phyloP scores from a whole-genome alignment of 441 rosid species.

The Populus hybrid region DNA sequence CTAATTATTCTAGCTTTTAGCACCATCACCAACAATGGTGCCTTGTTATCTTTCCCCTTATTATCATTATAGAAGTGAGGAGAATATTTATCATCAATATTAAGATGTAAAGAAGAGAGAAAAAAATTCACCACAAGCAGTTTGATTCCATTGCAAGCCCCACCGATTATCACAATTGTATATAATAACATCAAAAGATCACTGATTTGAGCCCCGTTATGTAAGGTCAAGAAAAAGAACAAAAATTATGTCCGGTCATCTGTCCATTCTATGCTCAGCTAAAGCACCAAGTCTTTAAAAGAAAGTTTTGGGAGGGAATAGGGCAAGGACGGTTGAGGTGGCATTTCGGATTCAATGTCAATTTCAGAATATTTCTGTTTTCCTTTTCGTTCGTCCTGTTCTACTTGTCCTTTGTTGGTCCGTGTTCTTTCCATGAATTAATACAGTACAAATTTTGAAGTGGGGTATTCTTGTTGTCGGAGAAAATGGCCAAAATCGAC shows the following conservation, averaged over 20 bases:
- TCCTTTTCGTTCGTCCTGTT: no score
- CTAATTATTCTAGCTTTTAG: conserved; percentile 47
- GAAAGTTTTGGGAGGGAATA: not conserved
- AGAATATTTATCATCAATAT: not conserved
- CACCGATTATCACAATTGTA: not conserved
- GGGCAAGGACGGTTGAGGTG: not conserved
- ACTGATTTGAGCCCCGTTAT: no score
- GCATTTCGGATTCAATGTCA: not conserved
- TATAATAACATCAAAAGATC: not conserved
- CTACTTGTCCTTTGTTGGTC: not conserved
- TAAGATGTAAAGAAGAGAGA: not conserved
- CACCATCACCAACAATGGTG: conserved; percentile 30
- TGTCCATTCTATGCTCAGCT: not conserved
- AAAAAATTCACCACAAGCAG: not conserved
- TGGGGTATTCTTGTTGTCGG: conserved; percentile 4
- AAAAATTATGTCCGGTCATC: not conserved
- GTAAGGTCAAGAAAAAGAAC: not conserved
- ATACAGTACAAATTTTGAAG: not conserved
- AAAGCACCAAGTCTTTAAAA: not conserved
- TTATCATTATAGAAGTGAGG: conserved; percentile 23
- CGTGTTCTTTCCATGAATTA: not conserved
- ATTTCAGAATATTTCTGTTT: not conserved
- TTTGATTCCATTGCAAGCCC: not conserved
- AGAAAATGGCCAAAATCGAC: conserved; percentile 4
- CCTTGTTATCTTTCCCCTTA: conserved; percentile 25